Evolutionary conservation across 2,329 filamentous ascomycete genomes (phyloP).

Genomic region (Trichoderma breve): DNA sequence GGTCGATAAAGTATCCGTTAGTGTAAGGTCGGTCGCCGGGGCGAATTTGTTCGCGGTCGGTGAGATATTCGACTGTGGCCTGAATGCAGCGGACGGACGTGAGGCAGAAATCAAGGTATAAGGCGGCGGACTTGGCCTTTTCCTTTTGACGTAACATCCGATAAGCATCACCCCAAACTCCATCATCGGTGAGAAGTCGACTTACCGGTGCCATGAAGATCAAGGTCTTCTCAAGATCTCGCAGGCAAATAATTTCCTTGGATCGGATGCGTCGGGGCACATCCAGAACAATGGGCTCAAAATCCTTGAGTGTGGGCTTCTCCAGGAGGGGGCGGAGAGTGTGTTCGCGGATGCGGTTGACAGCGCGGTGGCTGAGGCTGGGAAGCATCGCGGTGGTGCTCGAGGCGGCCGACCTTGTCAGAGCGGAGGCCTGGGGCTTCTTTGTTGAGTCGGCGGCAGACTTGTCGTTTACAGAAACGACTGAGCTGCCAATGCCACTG

Average conservation of each 20-base stretch:
- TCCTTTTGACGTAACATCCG: constrained; percentile 72
- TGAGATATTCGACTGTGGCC: constrained; percentile 80
- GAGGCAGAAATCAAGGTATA: constrained; percentile 86
- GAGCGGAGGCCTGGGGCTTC: constrained; percentile 49
- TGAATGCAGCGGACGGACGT: constrained; percentile 87
- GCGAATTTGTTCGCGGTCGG: constrained; percentile 81
- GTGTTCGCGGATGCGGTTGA: constrained; percentile 75
- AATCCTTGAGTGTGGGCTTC: constrained; percentile 71
- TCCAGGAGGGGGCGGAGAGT: constrained; percentile 75
- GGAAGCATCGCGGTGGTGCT: constrained; percentile 50
- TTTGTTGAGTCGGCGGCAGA: constrained; percentile 44
- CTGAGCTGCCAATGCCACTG: constrained; percentile 82
- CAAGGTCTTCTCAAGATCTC: constrained; percentile 91
- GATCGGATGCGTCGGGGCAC: constrained; percentile 76
- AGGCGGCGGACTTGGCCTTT: constrained; percentile 65
- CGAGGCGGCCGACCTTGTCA: constrained; percentile 59
- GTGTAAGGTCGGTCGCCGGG: constrained; percentile 87
- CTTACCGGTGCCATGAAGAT: constrained; percentile 92
- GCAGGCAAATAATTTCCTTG: constrained; percentile 84
- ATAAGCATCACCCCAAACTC: constrained; percentile 64
- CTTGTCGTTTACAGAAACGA: constrained; percentile 61
- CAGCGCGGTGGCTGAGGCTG: constrained; percentile 66
- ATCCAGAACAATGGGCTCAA: constrained; percentile 75
- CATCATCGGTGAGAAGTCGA: constrained; percentile 56
- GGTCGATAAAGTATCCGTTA: constrained; percentile 94